Evolutionary conservation across 257 asterid species (phyloP).

Genomic region (Solanum tacnaense): DNA sequence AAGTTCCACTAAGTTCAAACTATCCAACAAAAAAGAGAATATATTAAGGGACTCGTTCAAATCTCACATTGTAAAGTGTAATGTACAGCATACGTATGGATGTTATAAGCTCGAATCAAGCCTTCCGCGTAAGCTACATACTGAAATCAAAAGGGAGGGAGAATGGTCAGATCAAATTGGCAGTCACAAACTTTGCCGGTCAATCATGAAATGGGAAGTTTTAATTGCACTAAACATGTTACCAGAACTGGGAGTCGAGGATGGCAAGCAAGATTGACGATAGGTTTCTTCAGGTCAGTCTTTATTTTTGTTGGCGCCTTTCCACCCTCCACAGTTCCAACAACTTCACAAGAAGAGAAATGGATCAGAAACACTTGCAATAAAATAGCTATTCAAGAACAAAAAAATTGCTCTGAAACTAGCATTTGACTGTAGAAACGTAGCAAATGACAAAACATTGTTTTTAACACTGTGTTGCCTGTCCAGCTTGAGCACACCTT

Average conservation of each 20-base stretch:
- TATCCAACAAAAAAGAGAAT: not conserved
- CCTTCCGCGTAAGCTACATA: constrained; percentile 99
- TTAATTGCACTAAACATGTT: constrained; percentile 9
- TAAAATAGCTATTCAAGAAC: not conserved
- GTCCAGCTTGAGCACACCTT: not conserved
- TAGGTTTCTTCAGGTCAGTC: constrained; percentile 97
- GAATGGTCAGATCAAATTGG: constrained; percentile 12
- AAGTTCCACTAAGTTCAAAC: not conserved
- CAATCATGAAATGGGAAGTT: not conserved
- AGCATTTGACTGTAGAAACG: not conserved
- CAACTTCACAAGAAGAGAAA: constrained; percentile 39
- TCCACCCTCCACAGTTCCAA: constrained; percentile 98
- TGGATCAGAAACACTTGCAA: not conserved
- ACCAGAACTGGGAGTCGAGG: constrained; percentile 99
- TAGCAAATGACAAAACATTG: not conserved
- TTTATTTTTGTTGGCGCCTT: constrained; percentile 96
- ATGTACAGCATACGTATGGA: constrained; percentile 83
- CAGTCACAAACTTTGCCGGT: not conserved
- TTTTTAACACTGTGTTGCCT: not conserved
- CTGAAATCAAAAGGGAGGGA: constrained; percentile 36
- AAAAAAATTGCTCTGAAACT: not conserved
- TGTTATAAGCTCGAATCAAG: constrained; percentile 90
- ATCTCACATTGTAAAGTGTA: constrained; percentile 93
- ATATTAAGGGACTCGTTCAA: constrained; percentile 1
- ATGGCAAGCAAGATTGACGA: constrained; percentile 97